These are phyloP conservation scores for Neostapfia colusana DNA, from an alignment of 176 grass and related monocot genomes.

Conservation along the genomic window DNA sequence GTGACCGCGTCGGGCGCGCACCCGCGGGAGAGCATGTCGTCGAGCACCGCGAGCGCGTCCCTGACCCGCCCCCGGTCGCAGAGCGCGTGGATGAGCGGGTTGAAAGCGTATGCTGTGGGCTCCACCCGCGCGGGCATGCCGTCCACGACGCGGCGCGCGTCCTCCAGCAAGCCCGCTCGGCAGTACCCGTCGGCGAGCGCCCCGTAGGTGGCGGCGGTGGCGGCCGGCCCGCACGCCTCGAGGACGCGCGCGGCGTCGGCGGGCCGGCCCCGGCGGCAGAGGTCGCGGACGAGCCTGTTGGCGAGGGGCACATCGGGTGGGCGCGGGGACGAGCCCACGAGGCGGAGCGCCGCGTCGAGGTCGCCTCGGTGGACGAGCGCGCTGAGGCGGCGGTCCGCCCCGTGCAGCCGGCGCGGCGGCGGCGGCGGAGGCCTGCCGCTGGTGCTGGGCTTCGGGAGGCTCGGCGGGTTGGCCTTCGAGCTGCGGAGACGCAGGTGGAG, in stretches of 20 bases:
- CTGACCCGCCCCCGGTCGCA: conserved; percentile 51
- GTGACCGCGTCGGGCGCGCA: conserved; percentile 69
- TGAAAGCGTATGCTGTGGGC: conserved; percentile 63
- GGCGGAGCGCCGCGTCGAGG: conserved; percentile 57
- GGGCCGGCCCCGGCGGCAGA: conserved; percentile 62
- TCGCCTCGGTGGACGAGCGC: conserved; percentile 53
- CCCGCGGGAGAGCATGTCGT: conserved; percentile 56
- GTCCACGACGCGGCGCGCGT: conserved; percentile 55
- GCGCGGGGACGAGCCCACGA: conserved; percentile 40
- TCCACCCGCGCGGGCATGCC: conserved; percentile 48
- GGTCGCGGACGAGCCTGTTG: conserved; percentile 63
- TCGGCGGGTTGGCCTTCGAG: conserved; percentile 25
- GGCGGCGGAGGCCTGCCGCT: background rate
- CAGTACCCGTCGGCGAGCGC: conserved; percentile 62
- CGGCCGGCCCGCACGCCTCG: conserved; percentile 48
- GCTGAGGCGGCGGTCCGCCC: conserved; percentile 51
- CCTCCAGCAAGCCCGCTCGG: conserved; percentile 54
- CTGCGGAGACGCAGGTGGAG: conserved; percentile 24
- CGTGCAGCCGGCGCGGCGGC: conserved; percentile 34
- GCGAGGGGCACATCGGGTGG: conserved; percentile 51
- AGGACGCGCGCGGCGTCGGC: conserved; percentile 56
- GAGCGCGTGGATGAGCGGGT: conserved; percentile 66
- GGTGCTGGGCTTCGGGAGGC: conserved; percentile 15
- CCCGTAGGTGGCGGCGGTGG: conserved; percentile 66
- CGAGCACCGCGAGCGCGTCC: conserved; percentile 65